Conservation (phyloP, 441 rosid genomes). For the Croton setiger region DNA sequence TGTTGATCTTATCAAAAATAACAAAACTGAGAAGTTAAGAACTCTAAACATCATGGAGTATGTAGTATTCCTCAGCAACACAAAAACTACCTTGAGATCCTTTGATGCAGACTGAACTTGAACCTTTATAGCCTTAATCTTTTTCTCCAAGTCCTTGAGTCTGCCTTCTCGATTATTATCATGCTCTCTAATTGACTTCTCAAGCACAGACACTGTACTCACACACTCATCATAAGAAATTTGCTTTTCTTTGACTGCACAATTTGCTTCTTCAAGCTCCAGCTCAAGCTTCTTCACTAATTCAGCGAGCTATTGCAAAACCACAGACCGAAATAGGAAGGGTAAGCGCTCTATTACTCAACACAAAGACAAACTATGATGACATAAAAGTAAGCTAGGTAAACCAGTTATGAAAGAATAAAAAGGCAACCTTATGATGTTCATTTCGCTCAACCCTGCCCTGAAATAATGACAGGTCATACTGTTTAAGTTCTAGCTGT, state of each 20-base stretch:
- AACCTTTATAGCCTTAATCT: constrained; percentile 67
- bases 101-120: constrained; percentile 78
- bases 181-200: constrained; percentile 85
- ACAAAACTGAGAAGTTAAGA: background rate
- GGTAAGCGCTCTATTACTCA: background rate
- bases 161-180: constrained; percentile 77
- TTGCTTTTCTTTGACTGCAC: constrained; percentile 65
- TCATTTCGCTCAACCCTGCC: constrained; percentile 96
- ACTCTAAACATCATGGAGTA: background rate
- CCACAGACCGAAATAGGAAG: constrained; percentile 11
- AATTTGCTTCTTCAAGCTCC: constrained; percentile 76
- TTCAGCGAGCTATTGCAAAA: constrained; percentile 69
- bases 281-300: constrained; percentile 75
- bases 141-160: constrained; percentile 76
- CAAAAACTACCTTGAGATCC: constrained; percentile 71
- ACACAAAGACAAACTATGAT: constrained; percentile 12
- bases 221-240: constrained; percentile 52
- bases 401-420: constrained; percentile 5
- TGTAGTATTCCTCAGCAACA: constrained; percentile 10
- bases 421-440: constrained; percentile 79
- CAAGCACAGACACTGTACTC: constrained; percentile 54
- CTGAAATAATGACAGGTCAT: constrained; percentile 87
- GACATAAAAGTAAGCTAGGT: constrained; percentile 17
- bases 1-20: constrained; percentile 1
- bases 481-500: constrained; percentile 80